These are phyloP conservation scores for Botrytis fragariae DNA, from an alignment of 2,329 filamentous ascomycete species.

Conservation along the genomic window DNA sequence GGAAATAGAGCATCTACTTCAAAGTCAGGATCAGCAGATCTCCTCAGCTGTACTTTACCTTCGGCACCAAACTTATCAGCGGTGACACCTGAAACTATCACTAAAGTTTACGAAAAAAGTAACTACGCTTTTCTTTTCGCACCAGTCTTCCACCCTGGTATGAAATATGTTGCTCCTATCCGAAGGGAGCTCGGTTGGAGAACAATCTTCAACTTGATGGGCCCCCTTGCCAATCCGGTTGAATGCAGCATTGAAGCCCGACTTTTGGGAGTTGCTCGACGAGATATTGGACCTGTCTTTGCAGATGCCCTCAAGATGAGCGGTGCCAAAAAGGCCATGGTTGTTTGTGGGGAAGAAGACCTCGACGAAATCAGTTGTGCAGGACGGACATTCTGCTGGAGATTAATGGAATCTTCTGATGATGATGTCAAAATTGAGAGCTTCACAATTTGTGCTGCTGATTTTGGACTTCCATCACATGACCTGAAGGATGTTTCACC, in stretches of 20 bases:
- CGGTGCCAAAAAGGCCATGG: conserved; percentile 77
- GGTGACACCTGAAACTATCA: conserved; percentile 69
- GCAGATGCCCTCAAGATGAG: conserved; percentile 76
- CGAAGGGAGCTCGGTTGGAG: conserved; percentile 87
- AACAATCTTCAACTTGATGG: conserved; percentile 96
- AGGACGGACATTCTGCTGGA: conserved; percentile 86
- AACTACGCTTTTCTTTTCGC: conserved; percentile 97
- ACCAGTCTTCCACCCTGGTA: conserved; percentile 92
- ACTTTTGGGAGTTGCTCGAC: conserved; percentile 87
- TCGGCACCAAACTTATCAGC: conserved; percentile 70
- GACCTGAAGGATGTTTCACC: conserved; percentile 75
- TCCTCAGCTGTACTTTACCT: conserved; percentile 73
- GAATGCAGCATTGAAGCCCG: conserved; percentile 83
- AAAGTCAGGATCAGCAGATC: conserved; percentile 90
- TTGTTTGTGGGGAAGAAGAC: conserved; percentile 92
- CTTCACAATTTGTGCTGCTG: conserved; percentile 75
- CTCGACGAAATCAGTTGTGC: conserved; percentile 95
- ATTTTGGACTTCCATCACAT: conserved; percentile 80
- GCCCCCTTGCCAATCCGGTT: conserved; percentile 86
- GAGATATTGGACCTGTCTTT: conserved; percentile 84
- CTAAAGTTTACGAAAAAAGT: conserved; percentile 69
- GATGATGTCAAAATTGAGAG: conserved; percentile 60
- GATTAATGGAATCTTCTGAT: conserved; percentile 51
- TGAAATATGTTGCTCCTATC: conserved; percentile 83
- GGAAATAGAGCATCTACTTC: conserved; percentile 95